Base-by-base conservation (phyloP, 192 early-diverging fungal genomes). In the Gigaspora rosea region DNA sequence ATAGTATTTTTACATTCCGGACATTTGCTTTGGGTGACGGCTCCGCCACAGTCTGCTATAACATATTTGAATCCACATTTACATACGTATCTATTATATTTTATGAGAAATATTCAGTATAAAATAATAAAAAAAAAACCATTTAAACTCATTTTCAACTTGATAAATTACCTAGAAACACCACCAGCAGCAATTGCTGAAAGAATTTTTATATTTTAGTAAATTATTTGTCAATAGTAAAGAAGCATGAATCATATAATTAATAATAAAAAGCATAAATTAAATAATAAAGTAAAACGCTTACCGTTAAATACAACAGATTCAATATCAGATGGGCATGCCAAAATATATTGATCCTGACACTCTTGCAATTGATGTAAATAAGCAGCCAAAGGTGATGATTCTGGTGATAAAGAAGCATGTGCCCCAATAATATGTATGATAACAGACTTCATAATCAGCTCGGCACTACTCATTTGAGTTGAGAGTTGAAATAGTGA, bases 391-490 rank as follows among this genome's bases (percentile, higher is more conserved):
- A 77, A 59, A 27, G 8, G 58, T 64, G 74, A 75, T n/a, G 61
- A 36, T 4, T 62, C 36, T 36, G 59, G 8, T n/a, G 74, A 20
- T 32, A 75, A 22, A 10, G 74, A 75, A 18, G 57, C 8, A 16
- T 75, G 59, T 8, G 66, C 35, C 8, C 27, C 35, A 65, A 75
- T 62, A 16, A 75, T 64, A 20, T 75, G 74, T 16, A 20, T 33
- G 7, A 75, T 35, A 49, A 75, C 74, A n/a, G 74, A 75, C 66
- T 75, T 75, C 74, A 75, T 75, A 10, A 74, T 46, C 22, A 74
- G 58, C 33, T 57, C 74, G 36, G 11, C 7, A 35, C 66, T 49
- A 32, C 15, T 13, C n/a, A 32, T 61, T 61, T 64, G 35, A 47
- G 10, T 18, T 8, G 15, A 22, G 20, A 75, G 12, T 36, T 62